Evolutionary conservation across 805 yeast genomes (phyloP), one percentile per base, ranked within the genome.

Genomic region (Ogataea ramenticola): DNA sequence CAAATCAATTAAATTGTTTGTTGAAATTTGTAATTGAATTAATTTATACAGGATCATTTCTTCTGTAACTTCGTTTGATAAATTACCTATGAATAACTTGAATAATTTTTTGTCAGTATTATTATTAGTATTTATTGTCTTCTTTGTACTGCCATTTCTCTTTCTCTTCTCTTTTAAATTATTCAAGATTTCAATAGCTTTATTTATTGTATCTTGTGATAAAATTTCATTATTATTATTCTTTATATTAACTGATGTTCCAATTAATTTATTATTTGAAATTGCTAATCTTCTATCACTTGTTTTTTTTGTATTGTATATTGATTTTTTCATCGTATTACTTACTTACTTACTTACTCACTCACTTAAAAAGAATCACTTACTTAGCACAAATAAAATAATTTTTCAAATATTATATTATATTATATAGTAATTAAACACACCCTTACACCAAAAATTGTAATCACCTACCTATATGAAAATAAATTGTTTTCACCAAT

Each of bases 21-120:
- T 12, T 5, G 19, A 19, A 5, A 36, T 36, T 16, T 24, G 60
- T 55, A 72, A 86, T 40, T 68, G 62, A 1, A 62, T 54, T 54
- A 85, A 83, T 1, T 86, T 79, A 20, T 65, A 58, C n/a, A 61
- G 52, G n/a, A 85, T 64, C 39, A 75, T 51, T 17, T 70, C 75
- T 46, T 80, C 86, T 21, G 70, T 74, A 3, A 78, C 90, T 52
- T 83, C 90, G 4, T 71, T 67, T 0, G 87, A 86, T 29, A 85
- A 60, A 52, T 85, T 83, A 0, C 93, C 95, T 8, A 85, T 86
- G 61, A 85, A 85, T 19, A 85, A 63, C 27, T 87, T 64, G 61
- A 80, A 85, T 57, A 38, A 24, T 20, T 64, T 9, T 71, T 75
- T 1, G 75, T 70, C 15, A 52, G 48, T 37, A 30, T 45, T 40